phyloP scores from a whole-genome alignment of 1,139 yeast genomes.

The Arxiozyma slooffiae region DNA sequence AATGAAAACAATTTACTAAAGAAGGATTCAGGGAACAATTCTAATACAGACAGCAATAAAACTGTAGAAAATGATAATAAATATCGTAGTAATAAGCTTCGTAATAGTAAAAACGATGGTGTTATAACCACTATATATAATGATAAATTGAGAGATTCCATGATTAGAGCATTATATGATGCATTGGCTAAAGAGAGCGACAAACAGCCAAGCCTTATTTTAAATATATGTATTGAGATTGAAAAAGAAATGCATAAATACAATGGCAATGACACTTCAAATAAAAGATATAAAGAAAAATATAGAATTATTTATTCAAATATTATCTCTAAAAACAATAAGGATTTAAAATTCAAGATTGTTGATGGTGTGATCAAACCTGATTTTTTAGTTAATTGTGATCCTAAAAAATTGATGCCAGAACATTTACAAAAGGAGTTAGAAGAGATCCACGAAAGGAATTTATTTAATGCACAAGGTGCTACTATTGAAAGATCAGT shows the following conservation, averaged over 20 bases:
- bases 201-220: constrained; percentile 46
- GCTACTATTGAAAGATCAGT: constrained; percentile 96
- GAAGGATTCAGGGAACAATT: neutral
- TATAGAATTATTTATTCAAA: constrained; percentile 77
- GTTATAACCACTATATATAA: constrained; percentile 59
- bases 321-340: constrained; percentile 80
- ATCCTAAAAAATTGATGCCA: constrained; percentile 91
- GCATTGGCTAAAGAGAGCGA: constrained; percentile 76
- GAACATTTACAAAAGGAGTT: constrained; percentile 77
- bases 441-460: constrained; percentile 76
- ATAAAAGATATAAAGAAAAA: constrained; percentile 54
- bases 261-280: constrained; percentile 21
- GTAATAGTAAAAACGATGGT: constrained; percentile 77
- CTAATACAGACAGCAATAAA: no score
- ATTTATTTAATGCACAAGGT: constrained; percentile 93
- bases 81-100: constrained; percentile 42
- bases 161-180: constrained; percentile 73
- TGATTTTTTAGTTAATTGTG: constrained; percentile 60
- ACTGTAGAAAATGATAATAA: constrained; percentile 22
- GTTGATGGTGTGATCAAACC: constrained; percentile 58
- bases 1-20: neutral
- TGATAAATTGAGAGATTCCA: constrained; percentile 73
- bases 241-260: constrained; percentile 50
- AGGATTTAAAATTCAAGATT: constrained; percentile 65
- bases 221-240: constrained; percentile 58